Percentiles rank a stretch among this genome's conserved stretches.
These are phyloP conservation scores for Colletotrichum salicis DNA, from an alignment of 2,329 filamentous ascomycete genomes.

Conservation along the genomic window DNA sequence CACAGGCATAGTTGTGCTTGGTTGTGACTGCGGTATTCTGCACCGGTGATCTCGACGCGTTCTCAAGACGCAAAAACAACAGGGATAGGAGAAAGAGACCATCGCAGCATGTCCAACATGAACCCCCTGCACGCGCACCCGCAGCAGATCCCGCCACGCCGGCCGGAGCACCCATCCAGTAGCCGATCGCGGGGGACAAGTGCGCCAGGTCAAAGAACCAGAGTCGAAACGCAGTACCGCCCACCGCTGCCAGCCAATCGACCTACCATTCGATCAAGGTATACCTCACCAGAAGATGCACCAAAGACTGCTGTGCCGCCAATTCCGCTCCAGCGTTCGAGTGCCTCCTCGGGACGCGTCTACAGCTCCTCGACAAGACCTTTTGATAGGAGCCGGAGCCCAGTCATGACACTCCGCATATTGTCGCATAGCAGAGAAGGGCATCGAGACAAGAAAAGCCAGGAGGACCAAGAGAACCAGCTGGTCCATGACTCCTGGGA, in stretches of 20 bases:
- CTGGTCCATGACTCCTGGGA: not conserved
- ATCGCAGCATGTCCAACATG: conserved; percentile 6
- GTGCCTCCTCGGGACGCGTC: conserved; percentile 12
- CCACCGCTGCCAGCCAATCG: conserved; percentile 11
- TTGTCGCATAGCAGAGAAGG: conserved; percentile 18
- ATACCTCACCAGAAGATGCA: conserved; percentile 19
- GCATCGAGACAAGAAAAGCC: not conserved
- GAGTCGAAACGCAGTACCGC: conserved; percentile 17
- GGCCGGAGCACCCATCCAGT: not conserved
- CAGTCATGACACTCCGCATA: conserved; percentile 27
- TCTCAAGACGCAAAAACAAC: not conserved
- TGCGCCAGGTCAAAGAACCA: conserved; percentile 10
- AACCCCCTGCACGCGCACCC: conserved; percentile 10
- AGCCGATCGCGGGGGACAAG: not conserved
- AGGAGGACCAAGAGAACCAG: conserved; percentile 14
- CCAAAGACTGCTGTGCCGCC: not conserved
- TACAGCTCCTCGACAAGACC: conserved; percentile 26
- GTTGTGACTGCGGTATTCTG: not conserved
- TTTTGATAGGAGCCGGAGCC: conserved; percentile 18
- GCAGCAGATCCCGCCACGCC: conserved; percentile 5
- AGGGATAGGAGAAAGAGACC: not conserved
- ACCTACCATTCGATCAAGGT: conserved; percentile 10
- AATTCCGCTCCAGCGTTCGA: conserved; percentile 4
- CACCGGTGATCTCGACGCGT: not conserved
- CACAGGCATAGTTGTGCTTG: not conserved